Base-by-base conservation (phyloP, 495 filamentous ascomycete species). In the Bathelium albidoporum region DNA sequence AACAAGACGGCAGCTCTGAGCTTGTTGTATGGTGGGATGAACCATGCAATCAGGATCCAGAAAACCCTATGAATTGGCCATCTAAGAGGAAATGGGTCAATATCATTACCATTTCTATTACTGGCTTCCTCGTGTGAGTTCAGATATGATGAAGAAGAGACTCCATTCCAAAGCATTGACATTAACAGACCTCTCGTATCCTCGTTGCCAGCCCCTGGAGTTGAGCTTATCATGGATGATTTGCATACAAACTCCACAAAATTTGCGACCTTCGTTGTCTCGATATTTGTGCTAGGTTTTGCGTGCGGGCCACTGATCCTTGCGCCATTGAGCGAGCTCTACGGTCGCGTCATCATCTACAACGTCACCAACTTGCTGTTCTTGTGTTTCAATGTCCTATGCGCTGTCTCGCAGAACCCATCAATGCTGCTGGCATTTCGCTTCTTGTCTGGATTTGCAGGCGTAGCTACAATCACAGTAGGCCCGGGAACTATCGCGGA, bases 401-500 rank as follows among this genome's bases (percentile, higher is more conserved):
- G 77, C 10, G 81, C 80, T 4, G 59, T 77, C 7, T 76, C 74
- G 31, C 68, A 70, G 36, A 77, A 70, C 49, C 71, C 78, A 0
- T 59, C 71, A 0, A 59, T 79, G 28, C 76, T 85, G 31, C 78
- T 85, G 28, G 69, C 66, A 1, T 73, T 79, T 1, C 73, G 83
- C 2, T 77, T 78, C 26, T 63, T 85, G 52, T 82, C 80, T 0
- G 82, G 82, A 0, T 67, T 79, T 11, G 76, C 80, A 2, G 28
- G 55, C 16, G 81, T 83, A 2, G 80, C 82, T 0, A 73, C 72
- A 10, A 83, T 83, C 66, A 81, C 84, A 59, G 69, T 85, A 2
- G 80, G 79, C 64, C 82, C 83, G 1, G 82, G 82, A 18, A 79
- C 84, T 39, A 80, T 85, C 20, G 83, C 81, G 29, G 83, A 85